Percentiles rank a stretch among this genome's conserved stretches.
These are phyloP conservation scores for Cupressus sempervirens DNA, from an alignment of 75 land plant species.

Conservation along the genomic window DNA sequence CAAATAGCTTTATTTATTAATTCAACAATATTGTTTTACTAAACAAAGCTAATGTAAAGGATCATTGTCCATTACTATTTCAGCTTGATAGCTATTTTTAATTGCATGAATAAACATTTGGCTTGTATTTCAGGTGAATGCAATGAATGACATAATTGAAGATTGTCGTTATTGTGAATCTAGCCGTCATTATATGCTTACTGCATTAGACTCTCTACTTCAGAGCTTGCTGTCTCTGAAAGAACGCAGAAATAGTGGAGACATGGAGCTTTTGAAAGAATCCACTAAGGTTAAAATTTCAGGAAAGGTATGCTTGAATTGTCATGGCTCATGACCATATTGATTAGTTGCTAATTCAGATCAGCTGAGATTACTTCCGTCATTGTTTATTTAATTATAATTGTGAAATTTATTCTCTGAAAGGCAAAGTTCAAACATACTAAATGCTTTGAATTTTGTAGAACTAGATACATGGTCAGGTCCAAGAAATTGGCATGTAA, in stretches of 20 bases:
- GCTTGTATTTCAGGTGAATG: conserved; percentile 27
- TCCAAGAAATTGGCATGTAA: too few relatives aligned
- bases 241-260: not conserved
- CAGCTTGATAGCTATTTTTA: not conserved
- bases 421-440: not conserved
- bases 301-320: conserved; percentile 5
- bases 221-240: conserved; percentile 8
- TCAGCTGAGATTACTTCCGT: not conserved
- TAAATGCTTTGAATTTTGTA: not conserved
- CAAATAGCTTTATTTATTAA: not conserved
- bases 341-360: not conserved
- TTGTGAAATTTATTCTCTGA: not conserved
- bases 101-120: not conserved
- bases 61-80: not conserved
- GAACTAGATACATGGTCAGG: too few relatives aligned
- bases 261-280: not conserved
- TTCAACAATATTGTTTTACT: not conserved
- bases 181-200: conserved; percentile 18
- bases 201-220: conserved; percentile 35
- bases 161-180: conserved; percentile 19
- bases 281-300: not conserved
- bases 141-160: conserved; percentile 22
- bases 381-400: not conserved
- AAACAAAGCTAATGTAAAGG: not conserved
- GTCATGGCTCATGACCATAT: not conserved